Conservation (phyloP, 176 grass and related monocot genomes). For the barley (Hordeum vulgare) region DNA sequence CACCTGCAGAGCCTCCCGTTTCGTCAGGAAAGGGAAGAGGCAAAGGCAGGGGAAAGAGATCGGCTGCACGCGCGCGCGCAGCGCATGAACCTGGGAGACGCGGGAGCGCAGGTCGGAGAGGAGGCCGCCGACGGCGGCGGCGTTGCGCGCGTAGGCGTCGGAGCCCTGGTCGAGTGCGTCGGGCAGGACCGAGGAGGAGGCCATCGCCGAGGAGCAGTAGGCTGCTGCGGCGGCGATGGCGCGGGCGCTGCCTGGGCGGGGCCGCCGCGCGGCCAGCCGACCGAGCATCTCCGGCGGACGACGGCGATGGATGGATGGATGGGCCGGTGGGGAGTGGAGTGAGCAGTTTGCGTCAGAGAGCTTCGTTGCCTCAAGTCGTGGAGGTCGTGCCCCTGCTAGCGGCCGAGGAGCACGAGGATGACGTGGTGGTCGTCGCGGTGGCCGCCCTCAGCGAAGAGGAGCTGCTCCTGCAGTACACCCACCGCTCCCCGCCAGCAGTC, state of each 20-base stretch:
- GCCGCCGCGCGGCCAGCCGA: conserved; percentile 24
- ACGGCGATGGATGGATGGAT: background rate
- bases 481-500: too few relatives aligned
- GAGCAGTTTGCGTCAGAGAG: background rate
- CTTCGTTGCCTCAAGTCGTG: too few relatives aligned
- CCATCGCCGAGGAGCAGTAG: background rate
- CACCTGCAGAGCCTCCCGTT: too few relatives aligned
- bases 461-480: too few relatives aligned
- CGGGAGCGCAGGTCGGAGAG: conserved; percentile 67
- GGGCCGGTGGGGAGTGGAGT: background rate
- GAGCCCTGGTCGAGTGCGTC: conserved; percentile 58
- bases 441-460: too few relatives aligned
- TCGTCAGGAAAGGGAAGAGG: too few relatives aligned
- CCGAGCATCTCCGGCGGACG: conserved; percentile 10
- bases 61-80: too few relatives aligned
- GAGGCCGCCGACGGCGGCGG: conserved; percentile 49
- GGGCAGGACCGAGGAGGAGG: conserved; percentile 46
- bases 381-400: too few relatives aligned
- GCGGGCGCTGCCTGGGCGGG: background rate
- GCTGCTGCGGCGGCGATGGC: background rate
- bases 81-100: too few relatives aligned
- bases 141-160: conserved; percentile 50
- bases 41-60: too few relatives aligned
- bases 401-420: too few relatives aligned
- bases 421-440: too few relatives aligned